Evolutionary conservation across 306 rosid genomes (phyloP), one percentile per base, ranked within the genome.

Genomic region (Dalbergia cultrata): DNA sequence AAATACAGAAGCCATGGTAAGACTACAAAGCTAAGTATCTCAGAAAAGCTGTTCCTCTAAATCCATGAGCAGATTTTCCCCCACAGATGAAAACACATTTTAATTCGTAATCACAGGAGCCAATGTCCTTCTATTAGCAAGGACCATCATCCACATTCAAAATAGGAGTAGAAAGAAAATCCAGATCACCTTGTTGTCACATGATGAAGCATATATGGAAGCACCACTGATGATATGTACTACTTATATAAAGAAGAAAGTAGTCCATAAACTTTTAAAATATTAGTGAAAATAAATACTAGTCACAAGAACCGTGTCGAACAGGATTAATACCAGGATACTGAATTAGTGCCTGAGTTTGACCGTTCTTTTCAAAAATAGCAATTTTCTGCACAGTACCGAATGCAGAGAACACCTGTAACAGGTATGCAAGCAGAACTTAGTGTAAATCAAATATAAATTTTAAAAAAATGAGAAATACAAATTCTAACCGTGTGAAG

Each of bases 331-430:
- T 94, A 94, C 97, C 97, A 50, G 95, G 90, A 77, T 92, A 92
- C 76, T 94, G 94, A 82, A 94, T 78, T 44, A 94, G 88, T 45
- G 98, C 97, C 75, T 92, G 97, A 33, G 95, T 92, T 86, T 89
- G 97, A 74, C 92, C 94, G 63, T 94, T 92, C 91, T 92, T 94
- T 87, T 89, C 97, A 13, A 94, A 94, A 81, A 94, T 94, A 57
- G 97, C 95, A 71, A 92, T 90, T 89, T 94, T 94, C 86, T 90
- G 94, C 33, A 94, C 90, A 19, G 89, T 79, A 13, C 97, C 98
- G 75, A 85, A 86, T 12, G 93, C 86, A 81, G 95, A 92, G 82
- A 92, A 94, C 62, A 94, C 98, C 98, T 94, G 79, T 10, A 68
- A 67, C 72, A 74, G 58, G 72, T 13, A 76, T 68, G 78, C 60